phyloP scores from a whole-genome alignment of 371 early-diverging fungal species.

The Circinella umbellata region DNA sequence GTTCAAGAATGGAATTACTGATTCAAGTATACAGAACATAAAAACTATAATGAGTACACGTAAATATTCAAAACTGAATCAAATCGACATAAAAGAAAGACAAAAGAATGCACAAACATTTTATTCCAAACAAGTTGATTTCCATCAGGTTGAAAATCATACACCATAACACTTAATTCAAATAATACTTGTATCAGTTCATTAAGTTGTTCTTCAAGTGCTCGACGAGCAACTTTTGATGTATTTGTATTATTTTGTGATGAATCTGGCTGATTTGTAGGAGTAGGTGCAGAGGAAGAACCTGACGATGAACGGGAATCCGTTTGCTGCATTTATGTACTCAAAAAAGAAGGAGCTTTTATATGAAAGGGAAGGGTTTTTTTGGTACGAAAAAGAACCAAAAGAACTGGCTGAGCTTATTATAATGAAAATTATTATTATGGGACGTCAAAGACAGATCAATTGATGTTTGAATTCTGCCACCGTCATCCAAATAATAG shows the following conservation, averaged over 20 bases:
- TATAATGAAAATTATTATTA: no score
- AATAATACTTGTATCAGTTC: conserved; percentile 65
- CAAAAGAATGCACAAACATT: conserved; percentile 53
- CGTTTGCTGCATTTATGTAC: conserved; percentile 20
- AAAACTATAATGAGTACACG: neutral
- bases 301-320: conserved; percentile 28
- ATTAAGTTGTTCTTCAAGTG: conserved; percentile 61
- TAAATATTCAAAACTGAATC: neutral
- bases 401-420: neutral
- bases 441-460: no score
- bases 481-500: no score
- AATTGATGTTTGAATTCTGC: no score
- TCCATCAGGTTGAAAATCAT: conserved; percentile 74
- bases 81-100: neutral
- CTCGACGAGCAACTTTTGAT: conserved; percentile 34
- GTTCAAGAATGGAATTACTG: conserved; percentile 68
- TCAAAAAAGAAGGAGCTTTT: neutral
- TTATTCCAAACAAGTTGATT: conserved; percentile 65
- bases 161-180: conserved; percentile 70
- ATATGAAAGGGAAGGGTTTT: neutral
- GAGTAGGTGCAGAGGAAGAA: conserved; percentile 24
- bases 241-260: conserved; percentile 9
- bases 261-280: conserved; percentile 12
- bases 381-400: neutral
- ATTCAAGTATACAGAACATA: neutral